Evolutionary conservation across 1,284 basidiomycete genomes (phyloP).

Genomic region (Bondarzewia mesenterica): DNA sequence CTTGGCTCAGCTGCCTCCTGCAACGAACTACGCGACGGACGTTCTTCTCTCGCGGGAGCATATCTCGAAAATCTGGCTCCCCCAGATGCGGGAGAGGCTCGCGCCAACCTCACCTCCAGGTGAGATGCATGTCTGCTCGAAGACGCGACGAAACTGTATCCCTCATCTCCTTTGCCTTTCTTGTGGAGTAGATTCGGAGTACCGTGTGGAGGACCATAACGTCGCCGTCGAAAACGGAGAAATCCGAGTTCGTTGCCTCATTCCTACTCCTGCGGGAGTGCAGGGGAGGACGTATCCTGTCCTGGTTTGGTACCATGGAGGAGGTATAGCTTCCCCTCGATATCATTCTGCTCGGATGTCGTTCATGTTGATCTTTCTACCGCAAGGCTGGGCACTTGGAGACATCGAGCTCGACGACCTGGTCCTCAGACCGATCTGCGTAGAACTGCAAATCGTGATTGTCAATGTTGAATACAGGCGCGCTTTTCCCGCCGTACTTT

Average conservation of each 20-base stretch:
- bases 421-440: conserved; percentile 10
- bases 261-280: not conserved
- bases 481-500: too few species aligned
- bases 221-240: conserved; percentile 2
- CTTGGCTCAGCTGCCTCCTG: too few species aligned
- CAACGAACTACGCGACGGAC: too few species aligned
- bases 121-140: too few species aligned
- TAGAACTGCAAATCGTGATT: conserved; percentile 16
- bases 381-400: conserved; percentile 8
- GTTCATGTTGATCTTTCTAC: not conserved
- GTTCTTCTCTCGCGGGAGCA: too few species aligned
- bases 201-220: conserved; percentile 5
- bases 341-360: too few species aligned
- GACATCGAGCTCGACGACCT: conserved; percentile 14
- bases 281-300: conserved; percentile 4
- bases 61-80: too few species aligned
- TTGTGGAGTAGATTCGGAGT: conserved; percentile 6
- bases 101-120: too few species aligned
- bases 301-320: conserved; percentile 11
- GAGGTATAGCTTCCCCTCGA: too few species aligned
- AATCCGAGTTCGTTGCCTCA: conserved; percentile 1
- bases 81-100: too few species aligned
- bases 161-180: too few species aligned
- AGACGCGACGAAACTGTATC: too few species aligned
- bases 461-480: conserved; percentile 7